These are phyloP conservation scores for Penicillium riverlandense DNA, from an alignment of 495 filamentous ascomycete genomes.

Conservation along the genomic window DNA sequence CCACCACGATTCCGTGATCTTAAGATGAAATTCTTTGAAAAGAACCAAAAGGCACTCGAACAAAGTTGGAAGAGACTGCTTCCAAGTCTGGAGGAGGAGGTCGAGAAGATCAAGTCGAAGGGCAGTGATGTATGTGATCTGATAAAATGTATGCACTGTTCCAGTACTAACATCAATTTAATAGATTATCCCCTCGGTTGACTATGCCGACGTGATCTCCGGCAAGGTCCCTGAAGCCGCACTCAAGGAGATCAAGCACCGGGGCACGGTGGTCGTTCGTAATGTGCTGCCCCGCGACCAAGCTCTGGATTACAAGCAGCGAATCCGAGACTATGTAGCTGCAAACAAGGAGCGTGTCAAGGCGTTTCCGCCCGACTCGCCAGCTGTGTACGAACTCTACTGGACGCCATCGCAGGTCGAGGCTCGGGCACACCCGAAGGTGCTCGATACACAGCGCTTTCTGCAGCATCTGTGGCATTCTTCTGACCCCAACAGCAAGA, in stretches of 20 bases:
- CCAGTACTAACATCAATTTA: slow-evolving; percentile 1
- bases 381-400: slow-evolving; percentile 83
- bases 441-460: slow-evolving; percentile 62
- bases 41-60: slow-evolving; percentile 53
- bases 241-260: slow-evolving; percentile 51
- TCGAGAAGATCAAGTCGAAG: slow-evolving; percentile 36
- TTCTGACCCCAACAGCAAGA: slow-evolving; percentile 47
- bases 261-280: slow-evolving; percentile 57
- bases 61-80: slow-evolving; percentile 68
- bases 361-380: slow-evolving; percentile 52
- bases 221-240: slow-evolving; percentile 33
- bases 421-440: slow-evolving; percentile 64
- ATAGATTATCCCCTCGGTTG: slow-evolving; percentile 53
- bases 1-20: slow-evolving; percentile 67
- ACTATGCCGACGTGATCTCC: slow-evolving; percentile 46
- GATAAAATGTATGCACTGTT: neutral
- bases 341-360: slow-evolving; percentile 44
- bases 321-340: slow-evolving; percentile 51
- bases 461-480: slow-evolving; percentile 73
- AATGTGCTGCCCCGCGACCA: slow-evolving; percentile 53
- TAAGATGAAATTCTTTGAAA: slow-evolving; percentile 57
- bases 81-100: slow-evolving; percentile 42
- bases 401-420: slow-evolving; percentile 73
- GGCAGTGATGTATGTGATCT: slow-evolving; percentile 40
- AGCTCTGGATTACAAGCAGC: slow-evolving; percentile 43